Conservation (phyloP, 1,284 basidiomycete genomes). For the Vanrija sp. region DNA sequence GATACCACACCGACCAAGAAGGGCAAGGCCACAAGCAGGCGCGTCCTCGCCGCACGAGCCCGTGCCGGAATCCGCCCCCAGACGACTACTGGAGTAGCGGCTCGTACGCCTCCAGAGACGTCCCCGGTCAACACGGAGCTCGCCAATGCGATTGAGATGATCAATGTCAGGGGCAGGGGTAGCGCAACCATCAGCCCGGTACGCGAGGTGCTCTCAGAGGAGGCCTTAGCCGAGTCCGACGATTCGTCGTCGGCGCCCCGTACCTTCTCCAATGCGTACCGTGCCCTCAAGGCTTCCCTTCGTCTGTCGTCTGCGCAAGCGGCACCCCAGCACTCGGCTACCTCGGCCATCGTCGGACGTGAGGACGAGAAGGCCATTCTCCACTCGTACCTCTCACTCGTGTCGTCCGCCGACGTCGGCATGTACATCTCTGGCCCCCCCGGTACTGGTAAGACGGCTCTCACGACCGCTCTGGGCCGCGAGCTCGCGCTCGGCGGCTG, state of each 20-base stretch:
- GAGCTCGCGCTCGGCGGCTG: slow-evolving; percentile 31
- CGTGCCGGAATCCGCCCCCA: no score
- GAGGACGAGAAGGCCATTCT: slow-evolving; percentile 41
- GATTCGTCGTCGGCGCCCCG: not conserved
- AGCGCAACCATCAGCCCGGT: no score
- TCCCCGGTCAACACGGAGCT: slow-evolving; percentile 17
- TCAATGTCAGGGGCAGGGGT: slow-evolving; percentile 2
- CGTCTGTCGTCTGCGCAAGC: slow-evolving; percentile 31
- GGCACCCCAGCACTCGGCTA: not conserved
- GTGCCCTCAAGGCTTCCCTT: slow-evolving; percentile 41
- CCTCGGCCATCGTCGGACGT: slow-evolving; percentile 37
- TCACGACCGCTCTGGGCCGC: slow-evolving; percentile 39
- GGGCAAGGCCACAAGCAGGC: slow-evolving; percentile 10
- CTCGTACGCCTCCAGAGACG: slow-evolving; percentile 35
- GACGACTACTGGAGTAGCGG: slow-evolving; percentile 7
- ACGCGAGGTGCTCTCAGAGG: no score
- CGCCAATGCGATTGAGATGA: slow-evolving; percentile 7
- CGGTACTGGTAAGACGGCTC: slow-evolving; percentile 50
- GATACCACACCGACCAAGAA: slow-evolving; percentile 26
- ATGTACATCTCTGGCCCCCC: slow-evolving; percentile 50
- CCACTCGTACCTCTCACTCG: slow-evolving; percentile 31
- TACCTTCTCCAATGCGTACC: slow-evolving; percentile 35
- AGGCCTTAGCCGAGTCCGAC: not conserved
- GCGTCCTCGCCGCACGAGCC: not conserved
- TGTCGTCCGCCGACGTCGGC: slow-evolving; percentile 27